Evolutionary conservation across 2,329 filamentous ascomycete genomes (phyloP).

Genomic region (Lachnellula suecica): DNA sequence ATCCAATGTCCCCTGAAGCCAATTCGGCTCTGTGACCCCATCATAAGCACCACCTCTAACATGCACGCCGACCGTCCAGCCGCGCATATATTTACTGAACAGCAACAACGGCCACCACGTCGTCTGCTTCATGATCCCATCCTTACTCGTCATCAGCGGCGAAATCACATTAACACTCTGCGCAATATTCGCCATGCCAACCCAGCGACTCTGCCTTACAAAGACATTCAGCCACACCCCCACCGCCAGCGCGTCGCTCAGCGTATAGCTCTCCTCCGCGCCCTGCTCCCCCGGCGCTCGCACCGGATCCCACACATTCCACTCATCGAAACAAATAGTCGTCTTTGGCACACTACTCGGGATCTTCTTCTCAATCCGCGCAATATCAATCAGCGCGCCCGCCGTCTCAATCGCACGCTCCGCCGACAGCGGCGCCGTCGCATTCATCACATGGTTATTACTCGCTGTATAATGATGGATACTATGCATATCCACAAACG

Average conservation of each 20-base stretch:
- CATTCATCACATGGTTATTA: constrained; percentile 46
- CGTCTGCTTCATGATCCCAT: constrained; percentile 60
- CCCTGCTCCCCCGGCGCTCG: constrained; percentile 61
- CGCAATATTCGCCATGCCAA: constrained; percentile 68
- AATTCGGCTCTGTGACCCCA: constrained; percentile 64
- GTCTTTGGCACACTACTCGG: constrained; percentile 38
- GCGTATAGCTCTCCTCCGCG: constrained; percentile 62
- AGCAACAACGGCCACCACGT: constrained; percentile 64
- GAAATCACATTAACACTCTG: constrained; percentile 69
- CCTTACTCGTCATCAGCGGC: constrained; percentile 61
- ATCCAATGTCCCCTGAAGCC: constrained; percentile 65
- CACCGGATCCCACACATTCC: constrained; percentile 68
- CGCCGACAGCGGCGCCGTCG: constrained; percentile 55
- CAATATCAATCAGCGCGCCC: constrained; percentile 60
- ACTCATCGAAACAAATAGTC: constrained; percentile 69
- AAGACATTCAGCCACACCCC: constrained; percentile 65
- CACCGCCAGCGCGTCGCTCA: constrained; percentile 64
- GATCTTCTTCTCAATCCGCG: constrained; percentile 55
- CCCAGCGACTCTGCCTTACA: constrained; percentile 57
- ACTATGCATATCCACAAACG: constrained; percentile 64
- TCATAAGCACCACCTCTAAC: constrained; percentile 63
- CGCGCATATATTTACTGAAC: constrained; percentile 70
- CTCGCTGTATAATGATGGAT: constrained; percentile 64
- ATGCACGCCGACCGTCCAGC: constrained; percentile 65
- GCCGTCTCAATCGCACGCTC: constrained; percentile 66